Evolutionary conservation across 495 filamentous ascomycete genomes (phyloP).

Genomic region (Neurospora africana): DNA sequence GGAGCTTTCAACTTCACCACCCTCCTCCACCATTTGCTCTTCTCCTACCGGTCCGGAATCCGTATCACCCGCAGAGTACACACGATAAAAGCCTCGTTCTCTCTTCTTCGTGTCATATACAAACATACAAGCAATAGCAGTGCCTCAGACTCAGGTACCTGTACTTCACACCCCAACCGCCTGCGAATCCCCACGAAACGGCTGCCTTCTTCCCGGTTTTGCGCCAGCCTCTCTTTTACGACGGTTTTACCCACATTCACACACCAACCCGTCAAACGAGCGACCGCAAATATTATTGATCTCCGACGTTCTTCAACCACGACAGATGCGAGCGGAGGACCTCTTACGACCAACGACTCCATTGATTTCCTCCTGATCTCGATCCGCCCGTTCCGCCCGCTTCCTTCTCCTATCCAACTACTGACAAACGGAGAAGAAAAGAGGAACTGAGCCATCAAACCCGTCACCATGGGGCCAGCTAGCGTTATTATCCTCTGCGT

Average conservation of each 20-base stretch:
- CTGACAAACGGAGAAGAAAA: not conserved
- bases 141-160: not conserved
- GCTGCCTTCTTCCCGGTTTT: not conserved
- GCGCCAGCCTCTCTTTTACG: not conserved
- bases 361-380: not conserved
- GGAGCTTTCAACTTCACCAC: not conserved
- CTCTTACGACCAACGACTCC: not conserved
- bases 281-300: not conserved
- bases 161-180: not conserved
- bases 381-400: not conserved
- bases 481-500: constrained; percentile 40
- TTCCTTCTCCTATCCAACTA: not conserved
- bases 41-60: not conserved
- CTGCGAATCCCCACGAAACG: not conserved
- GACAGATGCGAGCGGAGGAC: not conserved
- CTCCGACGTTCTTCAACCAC: not conserved
- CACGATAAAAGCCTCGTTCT: not conserved
- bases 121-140: not conserved
- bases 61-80: not conserved
- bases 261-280: not conserved
- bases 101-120: not conserved
- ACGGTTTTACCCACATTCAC: not conserved
- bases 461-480: constrained; percentile 29
- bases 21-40: not conserved
- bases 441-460: not conserved